A percentile compares a stretch with the other conserved stretches of the same genome.
phyloP scores from a whole-genome alignment of 257 asterid genomes.

The Penstemon eatonii region DNA sequence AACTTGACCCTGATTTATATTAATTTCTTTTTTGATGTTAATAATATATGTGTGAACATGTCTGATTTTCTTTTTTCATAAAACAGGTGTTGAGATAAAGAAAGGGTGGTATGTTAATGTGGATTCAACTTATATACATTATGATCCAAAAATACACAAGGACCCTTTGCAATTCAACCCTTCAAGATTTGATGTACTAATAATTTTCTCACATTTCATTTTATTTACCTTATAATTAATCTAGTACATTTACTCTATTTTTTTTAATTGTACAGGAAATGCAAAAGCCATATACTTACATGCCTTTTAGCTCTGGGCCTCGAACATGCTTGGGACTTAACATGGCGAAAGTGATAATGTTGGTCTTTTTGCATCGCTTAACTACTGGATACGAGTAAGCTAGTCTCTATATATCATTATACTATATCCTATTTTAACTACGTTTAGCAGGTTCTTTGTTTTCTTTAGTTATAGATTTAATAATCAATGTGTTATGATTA shows the following conservation, averaged over 20 bases:
- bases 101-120: slow-evolving; percentile 68
- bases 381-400: slow-evolving; percentile 55
- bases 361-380: slow-evolving; percentile 52
- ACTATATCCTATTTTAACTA: background rate
- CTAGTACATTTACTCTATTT: background rate
- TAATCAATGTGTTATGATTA: background rate
- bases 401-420: background rate
- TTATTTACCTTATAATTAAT: background rate
- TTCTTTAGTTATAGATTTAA: background rate
- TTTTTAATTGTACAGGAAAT: slow-evolving; percentile 39
- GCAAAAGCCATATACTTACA: slow-evolving; percentile 58
- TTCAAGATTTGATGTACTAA: slow-evolving; percentile 60
- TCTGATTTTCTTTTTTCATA: background rate
- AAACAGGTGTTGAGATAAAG: slow-evolving; percentile 54
- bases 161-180: slow-evolving; percentile 58
- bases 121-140: slow-evolving; percentile 63
- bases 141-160: slow-evolving; percentile 44
- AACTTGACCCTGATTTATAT: background rate
- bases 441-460: background rate
- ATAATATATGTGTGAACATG: background rate
- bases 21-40: background rate
- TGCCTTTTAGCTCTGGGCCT: slow-evolving; percentile 67
- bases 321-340: slow-evolving; percentile 67
- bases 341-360: slow-evolving; percentile 62
- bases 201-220: background rate